Percentiles rank a stretch among this genome's conserved stretches.
Conservation (phyloP, 306 rosid species). For the Inga leiocalycina region DNA sequence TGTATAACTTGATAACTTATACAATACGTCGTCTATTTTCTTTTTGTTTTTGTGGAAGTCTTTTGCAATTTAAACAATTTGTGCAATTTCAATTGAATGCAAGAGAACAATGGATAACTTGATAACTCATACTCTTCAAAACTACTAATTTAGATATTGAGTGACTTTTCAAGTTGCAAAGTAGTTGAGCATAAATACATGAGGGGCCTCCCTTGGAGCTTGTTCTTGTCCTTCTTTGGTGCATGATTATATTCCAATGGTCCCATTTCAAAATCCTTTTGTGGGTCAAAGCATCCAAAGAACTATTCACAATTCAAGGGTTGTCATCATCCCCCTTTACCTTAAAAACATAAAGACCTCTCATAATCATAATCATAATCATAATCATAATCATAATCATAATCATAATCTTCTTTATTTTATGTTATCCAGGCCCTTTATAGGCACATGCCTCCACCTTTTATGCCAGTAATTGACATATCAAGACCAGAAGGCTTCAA, state of each 20-base stretch:
- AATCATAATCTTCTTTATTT: not conserved
- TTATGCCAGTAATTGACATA: not conserved
- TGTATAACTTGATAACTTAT: no score
- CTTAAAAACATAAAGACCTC: not conserved
- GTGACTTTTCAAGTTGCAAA: not conserved
- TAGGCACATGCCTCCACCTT: not conserved
- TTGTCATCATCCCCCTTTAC: not conserved
- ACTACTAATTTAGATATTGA: not conserved
- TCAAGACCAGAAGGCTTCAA: not conserved
- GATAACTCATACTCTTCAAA: no score
- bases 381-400: not conserved
- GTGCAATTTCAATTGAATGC: no score
- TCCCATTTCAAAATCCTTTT: not conserved
- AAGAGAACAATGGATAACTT: no score
- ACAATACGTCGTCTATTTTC: no score
- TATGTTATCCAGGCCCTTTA: not conserved
- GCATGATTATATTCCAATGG: not conserved
- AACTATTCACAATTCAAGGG: not conserved
- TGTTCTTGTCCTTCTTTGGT: not conserved
- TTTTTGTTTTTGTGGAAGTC: no score
- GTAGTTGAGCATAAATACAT: not conserved
- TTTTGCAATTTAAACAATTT: no score
- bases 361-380: not conserved
- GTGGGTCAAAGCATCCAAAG: not conserved
- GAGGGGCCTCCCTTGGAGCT: not conserved